phyloP scores from a whole-genome alignment of 148 eudicot genomes.

The Vaccinium corymbosum region DNA sequence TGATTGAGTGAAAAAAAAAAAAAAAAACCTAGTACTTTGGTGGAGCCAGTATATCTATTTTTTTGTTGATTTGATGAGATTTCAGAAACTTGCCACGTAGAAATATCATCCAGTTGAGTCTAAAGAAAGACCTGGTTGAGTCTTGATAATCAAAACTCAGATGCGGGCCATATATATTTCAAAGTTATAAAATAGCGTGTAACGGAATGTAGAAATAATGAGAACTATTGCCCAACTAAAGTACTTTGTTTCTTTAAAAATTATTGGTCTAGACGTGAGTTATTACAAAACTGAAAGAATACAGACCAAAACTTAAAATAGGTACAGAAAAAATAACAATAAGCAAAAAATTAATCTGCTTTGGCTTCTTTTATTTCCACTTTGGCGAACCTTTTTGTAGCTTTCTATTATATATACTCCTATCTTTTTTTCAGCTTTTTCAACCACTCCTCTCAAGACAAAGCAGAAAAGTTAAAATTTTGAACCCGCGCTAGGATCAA shows the following conservation, averaged over 20 bases:
- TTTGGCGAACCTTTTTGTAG: neutral
- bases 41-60: neutral
- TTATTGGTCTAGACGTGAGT: neutral
- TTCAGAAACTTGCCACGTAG: neutral
- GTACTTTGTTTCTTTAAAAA: neutral
- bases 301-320: neutral
- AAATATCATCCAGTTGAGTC: neutral
- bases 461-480: neutral
- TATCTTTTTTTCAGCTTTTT: neutral
- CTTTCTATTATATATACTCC: neutral
- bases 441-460: neutral
- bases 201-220: neutral
- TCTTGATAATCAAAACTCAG: no score
- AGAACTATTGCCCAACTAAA: neutral
- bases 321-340: neutral
- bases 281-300: neutral
- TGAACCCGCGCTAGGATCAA: neutral
- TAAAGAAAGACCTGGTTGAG: no score
- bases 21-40: no score
- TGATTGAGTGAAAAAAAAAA: neutral
- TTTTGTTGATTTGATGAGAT: constrained; percentile 7
- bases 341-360: neutral
- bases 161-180: no score
- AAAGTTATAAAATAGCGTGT: neutral
- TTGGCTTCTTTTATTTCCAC: neutral